Conservation (phyloP, 169 alveolate genomes). For the Toxoplasma gondii region DNA sequence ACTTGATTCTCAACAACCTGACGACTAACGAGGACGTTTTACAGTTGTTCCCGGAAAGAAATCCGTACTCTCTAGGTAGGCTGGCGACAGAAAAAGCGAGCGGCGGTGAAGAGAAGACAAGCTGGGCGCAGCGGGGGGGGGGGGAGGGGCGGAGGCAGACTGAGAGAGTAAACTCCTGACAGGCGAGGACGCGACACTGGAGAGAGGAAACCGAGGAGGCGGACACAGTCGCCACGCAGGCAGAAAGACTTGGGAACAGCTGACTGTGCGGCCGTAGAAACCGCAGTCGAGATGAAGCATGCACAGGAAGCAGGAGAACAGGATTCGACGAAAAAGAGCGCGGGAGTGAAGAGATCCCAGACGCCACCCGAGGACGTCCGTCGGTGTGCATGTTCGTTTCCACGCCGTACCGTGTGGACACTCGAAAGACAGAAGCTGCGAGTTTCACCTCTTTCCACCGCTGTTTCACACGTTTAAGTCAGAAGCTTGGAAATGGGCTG, state of each 20-base stretch:
- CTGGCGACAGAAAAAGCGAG: not conserved
- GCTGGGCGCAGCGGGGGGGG: not conserved
- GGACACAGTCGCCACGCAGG: not conserved
- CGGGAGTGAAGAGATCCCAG: no score
- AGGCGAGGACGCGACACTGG: not conserved
- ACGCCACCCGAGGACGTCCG: no score
- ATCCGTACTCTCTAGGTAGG: conserved; percentile 56
- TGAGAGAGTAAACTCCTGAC: not conserved
- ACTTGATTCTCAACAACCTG: conserved; percentile 44
- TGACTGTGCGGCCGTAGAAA: no score
- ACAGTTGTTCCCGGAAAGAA: conserved; percentile 37
- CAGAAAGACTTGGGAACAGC: no score
- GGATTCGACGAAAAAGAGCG: no score
- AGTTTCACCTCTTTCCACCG: no score
- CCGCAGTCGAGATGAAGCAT: no score
- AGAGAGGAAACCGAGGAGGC: not conserved
- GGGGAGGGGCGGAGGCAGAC: not conserved
- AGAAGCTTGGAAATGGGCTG: not conserved
- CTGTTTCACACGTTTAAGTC: no score
- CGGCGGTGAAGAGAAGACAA: not conserved
- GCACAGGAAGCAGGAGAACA: no score
- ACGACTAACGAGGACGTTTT: conserved; percentile 56
- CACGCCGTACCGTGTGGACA: not conserved
- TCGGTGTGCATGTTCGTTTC: not conserved
- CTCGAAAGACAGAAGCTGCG: not conserved